Base-by-base conservation (phyloP, 306 rosid genomes). In the Cicer bijugum region DNA sequence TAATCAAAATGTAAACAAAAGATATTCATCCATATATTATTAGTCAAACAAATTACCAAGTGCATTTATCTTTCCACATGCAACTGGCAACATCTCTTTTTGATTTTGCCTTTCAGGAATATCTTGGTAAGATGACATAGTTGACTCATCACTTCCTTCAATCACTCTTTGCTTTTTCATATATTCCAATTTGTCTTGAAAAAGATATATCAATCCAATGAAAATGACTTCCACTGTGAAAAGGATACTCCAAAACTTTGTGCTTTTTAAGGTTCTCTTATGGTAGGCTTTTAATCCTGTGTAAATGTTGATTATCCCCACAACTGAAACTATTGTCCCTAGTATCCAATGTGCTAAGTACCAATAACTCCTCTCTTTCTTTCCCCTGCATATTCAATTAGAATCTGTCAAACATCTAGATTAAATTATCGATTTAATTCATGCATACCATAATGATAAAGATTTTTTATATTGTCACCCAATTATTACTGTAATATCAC, bases 41-140 rank as follows among this genome's bases (percentile, higher is more conserved):
- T 61, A 89, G 85, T 87, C 97, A 94, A 94, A 94, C 90, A 94
- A 91, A 80, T 90, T 94, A 51, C 67, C 76, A 82, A 94, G 95
- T 80, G 96, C 92, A 81, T 88, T 94, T 61, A 57, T 80, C 86
- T 89, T 94, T 85, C 78, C 86, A 89, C 94, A 83, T 79, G 83
- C 80, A 66, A 79, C 50, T 42, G 89, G 89, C 69, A 86, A 38
- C 88, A 87, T 52, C 23, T 88, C 87, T 57, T 83, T 91, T 53
- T 80, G 86, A 69, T 64, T 82, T 50, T 79, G 83, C 46, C 82
- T 75, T 63, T 83, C 88, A 71, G 81, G 83, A 74, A 46, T 79
- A 45, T 83, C 80, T 84, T 76, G 81, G 71, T 78, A 73, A 28
- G 79, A 83, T 10, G 85, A 12, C 17, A 81, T 57, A 16, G 48